Conservation (phyloP, 306 rosid genomes). For the Castanea mollissima region DNA sequence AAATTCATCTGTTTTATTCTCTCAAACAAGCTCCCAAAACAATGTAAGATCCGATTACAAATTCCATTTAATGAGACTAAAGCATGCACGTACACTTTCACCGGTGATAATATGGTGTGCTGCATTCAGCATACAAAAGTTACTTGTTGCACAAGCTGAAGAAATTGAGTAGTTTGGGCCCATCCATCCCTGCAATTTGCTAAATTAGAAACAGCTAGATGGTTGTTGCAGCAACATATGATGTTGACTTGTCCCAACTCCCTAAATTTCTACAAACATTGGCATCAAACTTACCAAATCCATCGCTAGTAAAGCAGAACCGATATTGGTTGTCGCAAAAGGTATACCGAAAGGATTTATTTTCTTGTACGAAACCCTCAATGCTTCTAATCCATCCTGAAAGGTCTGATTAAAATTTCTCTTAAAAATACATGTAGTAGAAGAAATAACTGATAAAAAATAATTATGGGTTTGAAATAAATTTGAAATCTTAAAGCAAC, state of each 20-base stretch:
- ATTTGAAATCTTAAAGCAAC: neutral
- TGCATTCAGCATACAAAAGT: slow-evolving; percentile 79
- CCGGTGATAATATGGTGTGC: slow-evolving; percentile 89
- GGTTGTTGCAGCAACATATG: neutral
- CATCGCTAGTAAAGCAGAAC: slow-evolving; percentile 95
- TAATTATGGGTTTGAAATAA: neutral
- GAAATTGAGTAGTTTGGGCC: slow-evolving; percentile 97
- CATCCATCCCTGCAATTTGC: slow-evolving; percentile 80
- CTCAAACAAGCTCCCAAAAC: slow-evolving; percentile 3
- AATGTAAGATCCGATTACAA: slow-evolving; percentile 8
- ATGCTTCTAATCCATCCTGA: slow-evolving; percentile 86
- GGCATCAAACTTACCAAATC: slow-evolving; percentile 64
- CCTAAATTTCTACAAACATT: slow-evolving; percentile 20
- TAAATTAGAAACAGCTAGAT: slow-evolving; percentile 13
- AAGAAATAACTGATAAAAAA: neutral
- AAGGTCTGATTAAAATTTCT: slow-evolving; percentile 53
- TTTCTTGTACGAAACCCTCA: slow-evolving; percentile 80
- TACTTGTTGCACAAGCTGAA: slow-evolving; percentile 96
- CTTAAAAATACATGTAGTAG: neutral
- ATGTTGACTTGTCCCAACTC: neutral
- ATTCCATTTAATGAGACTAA: neutral
- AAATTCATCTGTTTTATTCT: too few species aligned
- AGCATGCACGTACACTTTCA: slow-evolving; percentile 65
- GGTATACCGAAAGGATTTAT: slow-evolving; percentile 94
- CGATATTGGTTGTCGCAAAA: slow-evolving; percentile 89